These are phyloP conservation scores for Hypoxylon crocopeplum DNA, from an alignment of 495 filamentous ascomycete genomes.

Conservation along the genomic window DNA sequence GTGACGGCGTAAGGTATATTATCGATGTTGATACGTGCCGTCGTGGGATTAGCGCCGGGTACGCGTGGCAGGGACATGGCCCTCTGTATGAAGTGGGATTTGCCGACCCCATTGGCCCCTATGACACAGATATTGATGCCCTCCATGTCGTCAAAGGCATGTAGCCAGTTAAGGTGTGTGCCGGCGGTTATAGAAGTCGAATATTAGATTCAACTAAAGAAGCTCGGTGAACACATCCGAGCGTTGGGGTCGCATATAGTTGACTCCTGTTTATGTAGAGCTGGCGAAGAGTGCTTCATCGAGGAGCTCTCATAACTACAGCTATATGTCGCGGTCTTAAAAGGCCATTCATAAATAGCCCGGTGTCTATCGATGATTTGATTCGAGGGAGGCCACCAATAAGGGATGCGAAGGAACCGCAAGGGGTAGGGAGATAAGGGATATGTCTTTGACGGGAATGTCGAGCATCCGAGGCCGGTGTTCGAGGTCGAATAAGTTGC, in stretches of 20 bases:
- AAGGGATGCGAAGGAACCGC: not conserved
- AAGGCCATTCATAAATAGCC: not conserved
- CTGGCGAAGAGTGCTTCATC: slow-evolving; percentile 5
- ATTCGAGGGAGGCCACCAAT: not conserved
- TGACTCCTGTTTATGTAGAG: slow-evolving; percentile 12
- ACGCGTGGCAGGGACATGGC: slow-evolving; percentile 72
- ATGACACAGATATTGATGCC: slow-evolving; percentile 86
- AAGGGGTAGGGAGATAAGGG: slow-evolving; percentile 4
- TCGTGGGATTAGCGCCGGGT: slow-evolving; percentile 61
- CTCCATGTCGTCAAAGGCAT: slow-evolving; percentile 51
- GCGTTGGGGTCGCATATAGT: slow-evolving; percentile 18
- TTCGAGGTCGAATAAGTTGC: not conserved
- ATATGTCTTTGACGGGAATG: slow-evolving; percentile 2
- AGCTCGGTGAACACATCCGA: slow-evolving; percentile 1
- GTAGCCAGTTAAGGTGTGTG: not conserved
- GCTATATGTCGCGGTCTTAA: not conserved
- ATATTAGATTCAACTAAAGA: slow-evolving; percentile 1
- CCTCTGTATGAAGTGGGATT: slow-evolving; percentile 86
- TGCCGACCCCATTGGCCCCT: slow-evolving; percentile 81
- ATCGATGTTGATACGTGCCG: slow-evolving; percentile 77
- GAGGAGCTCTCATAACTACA: slow-evolving; percentile 29
- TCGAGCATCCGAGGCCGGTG: not conserved
- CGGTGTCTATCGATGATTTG: slow-evolving; percentile 6
- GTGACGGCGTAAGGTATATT: slow-evolving; percentile 78
- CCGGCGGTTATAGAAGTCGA: slow-evolving; percentile 8